A percentile compares a stretch with the other conserved stretches of the same genome.
Evolutionary conservation across 495 filamentous ascomycete genomes (phyloP).

Genomic region (Hypoxylon fragiforme): DNA sequence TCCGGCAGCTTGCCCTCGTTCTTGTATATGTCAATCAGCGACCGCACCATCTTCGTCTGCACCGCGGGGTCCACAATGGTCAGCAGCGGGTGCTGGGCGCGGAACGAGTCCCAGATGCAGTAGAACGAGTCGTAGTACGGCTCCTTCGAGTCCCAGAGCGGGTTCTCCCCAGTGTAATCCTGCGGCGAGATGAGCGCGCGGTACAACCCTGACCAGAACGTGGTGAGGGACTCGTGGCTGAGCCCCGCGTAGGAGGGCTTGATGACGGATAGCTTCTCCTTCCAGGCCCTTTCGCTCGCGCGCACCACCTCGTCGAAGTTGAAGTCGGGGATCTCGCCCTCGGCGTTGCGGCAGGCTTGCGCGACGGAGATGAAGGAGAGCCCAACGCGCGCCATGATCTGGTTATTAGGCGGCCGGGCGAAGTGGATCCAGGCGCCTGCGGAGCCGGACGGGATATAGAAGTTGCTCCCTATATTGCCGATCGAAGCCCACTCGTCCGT

Average conservation of each 20-base stretch:
- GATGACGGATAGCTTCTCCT: slow-evolving; percentile 60
- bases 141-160: slow-evolving; percentile 67
- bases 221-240: slow-evolving; percentile 57
- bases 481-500: slow-evolving; percentile 53
- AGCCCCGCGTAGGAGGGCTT: slow-evolving; percentile 58
- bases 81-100: slow-evolving; percentile 68
- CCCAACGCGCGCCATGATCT: slow-evolving; percentile 63
- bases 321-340: slow-evolving; percentile 63
- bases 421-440: slow-evolving; percentile 68
- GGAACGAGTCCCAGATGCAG: slow-evolving; percentile 76
- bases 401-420: slow-evolving; percentile 43
- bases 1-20: slow-evolving; percentile 65
- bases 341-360: slow-evolving; percentile 65
- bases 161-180: slow-evolving; percentile 77
- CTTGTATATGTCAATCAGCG: slow-evolving; percentile 69
- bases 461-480: slow-evolving; percentile 43
- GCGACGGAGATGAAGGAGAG: slow-evolving; percentile 66
- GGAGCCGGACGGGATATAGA: slow-evolving; percentile 55
- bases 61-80: slow-evolving; percentile 67
- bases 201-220: slow-evolving; percentile 72
- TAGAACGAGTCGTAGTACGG: slow-evolving; percentile 80
- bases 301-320: slow-evolving; percentile 59
- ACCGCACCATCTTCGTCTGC: slow-evolving; percentile 68
- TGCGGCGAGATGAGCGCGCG: slow-evolving; percentile 68
- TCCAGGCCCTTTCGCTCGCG: slow-evolving; percentile 60